phyloP scores from a whole-genome alignment of 2,329 filamentous ascomycete species.

The Microsporum audouinii region DNA sequence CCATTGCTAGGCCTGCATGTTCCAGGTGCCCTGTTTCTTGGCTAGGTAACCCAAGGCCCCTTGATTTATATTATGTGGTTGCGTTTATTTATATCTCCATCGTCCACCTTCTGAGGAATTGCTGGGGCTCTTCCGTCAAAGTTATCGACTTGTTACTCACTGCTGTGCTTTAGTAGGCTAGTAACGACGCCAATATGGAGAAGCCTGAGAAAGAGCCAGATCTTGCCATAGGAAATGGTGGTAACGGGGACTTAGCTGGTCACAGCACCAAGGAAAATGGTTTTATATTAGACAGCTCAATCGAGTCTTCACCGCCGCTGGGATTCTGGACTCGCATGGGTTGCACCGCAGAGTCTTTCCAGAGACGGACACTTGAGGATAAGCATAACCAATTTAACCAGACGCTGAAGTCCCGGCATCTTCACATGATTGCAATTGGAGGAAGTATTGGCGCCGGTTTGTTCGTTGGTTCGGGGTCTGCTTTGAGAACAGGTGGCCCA shows the following conservation, averaged over 20 bases:
- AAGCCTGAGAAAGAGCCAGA: not conserved
- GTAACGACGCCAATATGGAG: not conserved
- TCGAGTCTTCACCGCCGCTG: conserved; percentile 4
- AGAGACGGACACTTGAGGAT: conserved; percentile 20
- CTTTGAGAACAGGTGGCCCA: conserved; percentile 29
- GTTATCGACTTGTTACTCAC: not conserved
- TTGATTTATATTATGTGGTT: not conserved
- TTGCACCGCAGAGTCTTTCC: conserved; percentile 31
- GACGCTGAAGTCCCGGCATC: conserved; percentile 24
- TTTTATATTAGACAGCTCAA: not conserved
- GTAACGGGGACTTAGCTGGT: not conserved
- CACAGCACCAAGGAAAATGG: not conserved
- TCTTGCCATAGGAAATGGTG: not conserved
- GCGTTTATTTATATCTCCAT: not conserved
- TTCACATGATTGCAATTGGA: conserved; percentile 34
- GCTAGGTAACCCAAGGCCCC: not conserved
- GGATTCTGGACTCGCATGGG: conserved; percentile 31
- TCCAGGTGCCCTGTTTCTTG: not conserved
- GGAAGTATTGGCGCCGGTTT: conserved; percentile 24
- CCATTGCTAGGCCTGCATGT: not conserved
- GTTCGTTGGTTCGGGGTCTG: conserved; percentile 31
- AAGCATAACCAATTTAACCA: conserved; percentile 20
- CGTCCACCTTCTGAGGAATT: not conserved
- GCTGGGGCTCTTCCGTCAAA: not conserved
- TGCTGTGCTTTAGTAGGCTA: not conserved